phyloP scores from a whole-genome alignment of 345 rosid species.

The Excoecaria agallocha region DNA sequence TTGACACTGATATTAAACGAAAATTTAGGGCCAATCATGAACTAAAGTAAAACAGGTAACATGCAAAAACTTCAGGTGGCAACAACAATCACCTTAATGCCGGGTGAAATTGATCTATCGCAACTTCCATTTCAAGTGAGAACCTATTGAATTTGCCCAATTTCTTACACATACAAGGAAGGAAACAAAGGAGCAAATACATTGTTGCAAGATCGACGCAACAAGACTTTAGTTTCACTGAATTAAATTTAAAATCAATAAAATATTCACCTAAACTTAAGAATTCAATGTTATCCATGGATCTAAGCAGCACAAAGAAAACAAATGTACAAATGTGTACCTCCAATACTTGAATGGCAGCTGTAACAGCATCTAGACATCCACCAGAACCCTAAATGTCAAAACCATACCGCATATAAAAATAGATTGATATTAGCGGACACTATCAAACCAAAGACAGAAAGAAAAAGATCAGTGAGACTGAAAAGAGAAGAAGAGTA shows the following conservation, averaged over 20 bases:
- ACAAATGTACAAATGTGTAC: conserved; percentile 27
- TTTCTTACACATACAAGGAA: neutral
- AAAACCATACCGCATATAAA: neutral
- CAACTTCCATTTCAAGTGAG: neutral
- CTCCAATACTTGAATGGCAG: conserved; percentile 92
- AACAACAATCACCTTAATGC: neutral
- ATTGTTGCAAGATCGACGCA: neutral
- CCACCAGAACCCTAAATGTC: conserved; percentile 53
- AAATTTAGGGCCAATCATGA: conserved; percentile 6
- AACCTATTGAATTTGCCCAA: neutral
- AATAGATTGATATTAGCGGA: neutral
- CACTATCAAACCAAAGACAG: neutral
- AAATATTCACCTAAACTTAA: neutral
- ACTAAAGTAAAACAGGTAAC: neutral
- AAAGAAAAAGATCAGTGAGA: neutral
- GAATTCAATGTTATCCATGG: neutral
- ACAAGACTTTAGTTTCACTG: no score
- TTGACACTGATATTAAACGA: neutral
- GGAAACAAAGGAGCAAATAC: neutral
- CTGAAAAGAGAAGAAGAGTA: conserved; percentile 14
- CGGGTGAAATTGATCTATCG: conserved; percentile 11
- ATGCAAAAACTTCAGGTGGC: conserved; percentile 4
- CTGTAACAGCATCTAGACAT: conserved; percentile 75
- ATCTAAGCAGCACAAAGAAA: neutral
- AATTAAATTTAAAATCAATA: neutral